Base-by-base conservation (phyloP, 495 filamentous ascomycete species). In the Penicillium longicatenatum region DNA sequence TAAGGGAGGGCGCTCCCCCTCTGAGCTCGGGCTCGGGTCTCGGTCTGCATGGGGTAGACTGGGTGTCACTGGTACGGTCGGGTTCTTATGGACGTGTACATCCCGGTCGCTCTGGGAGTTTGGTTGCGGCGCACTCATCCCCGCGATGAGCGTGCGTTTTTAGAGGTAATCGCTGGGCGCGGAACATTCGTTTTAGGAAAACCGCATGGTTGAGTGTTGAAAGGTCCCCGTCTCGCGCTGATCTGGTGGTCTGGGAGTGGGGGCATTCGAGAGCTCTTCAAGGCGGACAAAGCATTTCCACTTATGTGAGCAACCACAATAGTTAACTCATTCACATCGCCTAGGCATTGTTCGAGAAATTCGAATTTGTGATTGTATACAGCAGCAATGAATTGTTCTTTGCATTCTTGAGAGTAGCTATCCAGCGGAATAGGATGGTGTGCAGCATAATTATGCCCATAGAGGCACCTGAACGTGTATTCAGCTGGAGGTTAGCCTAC, bases 1-100 rank as follows among this genome's bases (percentile, higher is more conserved):
- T 37, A 93, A 72, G 41, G 89, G 89, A 50, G 86, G 87, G 35
- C 76, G 79, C 43, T 58, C 66, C 26, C 75, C 80, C 58, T 80
- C 75, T 52, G 68, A 63, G 31, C 63, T 73, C 19, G 54, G 42
- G 30, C 65, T 75, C 41, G 59, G 69, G 43, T 60, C 63, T 39
- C 60, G 58, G 14, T 33, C 50, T 8, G 43, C 48, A 33, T 44
- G 46, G 21, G 60, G 31, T 21, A 53, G 33, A 43, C 43, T 58
- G 30, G 50, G 24, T 20, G 44, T 20, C 17, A 56, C 49, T 0
- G 49, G 39, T 20, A 61, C 20, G 9, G 50, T 37, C 31, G 44
- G 50, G 31, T 56, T 35, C 52, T 62, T 45, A 31, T 54, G 41
- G 53, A 26, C 39, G 49, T 53, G 59, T 33, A 19, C 55, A 45